phyloP scores from a whole-genome alignment of 1,139 yeast species.

The Saccharomycopsis phalli region DNA sequence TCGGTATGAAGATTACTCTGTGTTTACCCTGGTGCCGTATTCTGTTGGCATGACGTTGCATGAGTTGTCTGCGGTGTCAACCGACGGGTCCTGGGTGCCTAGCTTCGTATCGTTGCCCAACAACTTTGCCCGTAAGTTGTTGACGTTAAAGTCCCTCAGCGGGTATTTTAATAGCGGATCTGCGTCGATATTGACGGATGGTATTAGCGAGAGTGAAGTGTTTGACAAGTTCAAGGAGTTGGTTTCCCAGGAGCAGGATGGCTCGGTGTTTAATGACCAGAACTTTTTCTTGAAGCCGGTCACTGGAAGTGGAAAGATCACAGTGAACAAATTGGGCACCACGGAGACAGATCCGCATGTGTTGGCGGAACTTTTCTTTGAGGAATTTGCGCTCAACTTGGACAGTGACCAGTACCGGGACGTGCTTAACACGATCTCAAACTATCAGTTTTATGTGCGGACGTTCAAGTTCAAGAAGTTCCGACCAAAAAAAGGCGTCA shows the following conservation, averaged over 20 bases:
- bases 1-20: slow-evolving; percentile 73
- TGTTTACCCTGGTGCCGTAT: slow-evolving; percentile 63
- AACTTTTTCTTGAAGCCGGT: slow-evolving; percentile 83
- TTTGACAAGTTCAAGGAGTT: slow-evolving; percentile 35
- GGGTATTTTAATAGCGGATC: slow-evolving; percentile 81
- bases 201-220: slow-evolving; percentile 35
- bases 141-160: slow-evolving; percentile 67
- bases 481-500: slow-evolving; percentile 54
- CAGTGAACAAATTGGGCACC: slow-evolving; percentile 71
- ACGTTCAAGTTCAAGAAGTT: slow-evolving; percentile 66
- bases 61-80: slow-evolving; percentile 86
- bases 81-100: slow-evolving; percentile 80
- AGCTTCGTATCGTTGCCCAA: slow-evolving; percentile 72
- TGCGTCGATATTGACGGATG: slow-evolving; percentile 36
- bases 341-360: slow-evolving; percentile 65
- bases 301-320: slow-evolving; percentile 76
- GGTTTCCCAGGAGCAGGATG: slow-evolving; percentile 26
- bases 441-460: slow-evolving; percentile 68
- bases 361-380: slow-evolving; percentile 67
- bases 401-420: slow-evolving; percentile 83
- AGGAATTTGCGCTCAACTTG: slow-evolving; percentile 77
- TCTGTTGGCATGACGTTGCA: slow-evolving; percentile 75
- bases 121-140: slow-evolving; percentile 61
- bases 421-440: slow-evolving; percentile 71
- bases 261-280: slow-evolving; percentile 26